Percentiles rank a stretch among this genome's conserved stretches.
These are phyloP conservation scores for Globisporangium echinulatum DNA, from an alignment of 352 stramenopile species.

Conservation along the genomic window DNA sequence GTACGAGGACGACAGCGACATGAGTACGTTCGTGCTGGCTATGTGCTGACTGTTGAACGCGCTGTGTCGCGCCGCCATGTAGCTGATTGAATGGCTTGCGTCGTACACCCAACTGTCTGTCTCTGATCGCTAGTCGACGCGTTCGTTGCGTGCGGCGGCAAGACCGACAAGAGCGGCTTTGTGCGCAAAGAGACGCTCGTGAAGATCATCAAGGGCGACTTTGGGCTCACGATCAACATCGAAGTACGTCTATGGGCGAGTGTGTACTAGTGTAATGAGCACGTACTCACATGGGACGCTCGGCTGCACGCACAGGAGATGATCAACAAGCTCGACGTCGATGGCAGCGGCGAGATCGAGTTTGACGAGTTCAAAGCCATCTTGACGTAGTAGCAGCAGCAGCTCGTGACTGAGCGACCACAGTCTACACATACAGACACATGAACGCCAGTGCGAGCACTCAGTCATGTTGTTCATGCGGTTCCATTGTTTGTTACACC, in stretches of 20 bases:
- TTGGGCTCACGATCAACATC: slow-evolving; percentile 96
- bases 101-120: background rate
- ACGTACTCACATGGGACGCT: background rate
- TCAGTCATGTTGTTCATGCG: too few species aligned
- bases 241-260: slow-evolving; percentile 32
- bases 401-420: background rate
- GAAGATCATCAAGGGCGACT: slow-evolving; percentile 96
- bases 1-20: slow-evolving; percentile 96
- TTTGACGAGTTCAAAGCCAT: slow-evolving; percentile 95
- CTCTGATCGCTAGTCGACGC: slow-evolving; percentile 77
- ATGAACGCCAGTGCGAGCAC: background rate
- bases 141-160: slow-evolving; percentile 95
- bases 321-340: slow-evolving; percentile 95
- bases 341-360: slow-evolving; percentile 93
- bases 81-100: background rate
- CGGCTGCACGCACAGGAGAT: slow-evolving; percentile 56
- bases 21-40: slow-evolving; percentile 55
- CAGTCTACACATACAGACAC: background rate
- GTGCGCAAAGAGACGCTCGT: slow-evolving; percentile 87
- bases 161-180: slow-evolving; percentile 89
- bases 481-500: too few species aligned
- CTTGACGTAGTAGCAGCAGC: slow-evolving; percentile 34
- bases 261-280: background rate
- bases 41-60: background rate
- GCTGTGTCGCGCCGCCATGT: background rate